A percentile compares a stretch with the other conserved stretches of the same genome.
phyloP scores from a whole-genome alignment of 768 basidiomycete species.

The Agrocybe pediades region DNA sequence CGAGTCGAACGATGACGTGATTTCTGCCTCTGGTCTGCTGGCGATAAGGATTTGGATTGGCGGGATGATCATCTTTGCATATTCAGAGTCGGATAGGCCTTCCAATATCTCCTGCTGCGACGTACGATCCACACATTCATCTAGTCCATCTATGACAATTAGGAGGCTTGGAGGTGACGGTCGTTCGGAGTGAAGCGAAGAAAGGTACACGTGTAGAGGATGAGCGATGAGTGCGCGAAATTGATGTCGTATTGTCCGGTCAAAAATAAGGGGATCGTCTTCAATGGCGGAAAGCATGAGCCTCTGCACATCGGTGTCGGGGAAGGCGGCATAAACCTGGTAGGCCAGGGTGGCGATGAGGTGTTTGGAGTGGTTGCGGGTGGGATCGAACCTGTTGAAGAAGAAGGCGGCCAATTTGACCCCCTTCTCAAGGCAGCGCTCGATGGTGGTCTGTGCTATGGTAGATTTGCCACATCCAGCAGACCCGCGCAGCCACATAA shows the following conservation, averaged over 20 bases:
- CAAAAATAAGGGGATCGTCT: constrained; percentile 5
- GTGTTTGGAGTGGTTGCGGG: neutral
- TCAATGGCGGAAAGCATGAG: neutral
- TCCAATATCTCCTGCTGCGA: neutral
- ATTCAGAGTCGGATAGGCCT: neutral
- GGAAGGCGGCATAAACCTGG: constrained; percentile 6
- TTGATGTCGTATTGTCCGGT: neutral
- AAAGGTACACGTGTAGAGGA: neutral
- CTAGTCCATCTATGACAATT: neutral
- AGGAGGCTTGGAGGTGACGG: no score
- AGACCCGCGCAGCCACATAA: constrained; percentile 17
- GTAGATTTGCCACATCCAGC: constrained; percentile 21
- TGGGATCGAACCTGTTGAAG: constrained; percentile 5
- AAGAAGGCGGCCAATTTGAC: constrained; percentile 12
- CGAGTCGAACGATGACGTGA: constrained; percentile 7
- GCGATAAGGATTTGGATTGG: neutral
- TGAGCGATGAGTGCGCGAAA: neutral
- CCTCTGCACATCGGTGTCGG: neutral
- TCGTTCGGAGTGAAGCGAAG: neutral
- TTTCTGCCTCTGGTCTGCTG: constrained; percentile 7
- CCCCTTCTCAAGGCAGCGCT: neutral
- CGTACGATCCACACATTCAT: neutral
- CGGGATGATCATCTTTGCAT: neutral
- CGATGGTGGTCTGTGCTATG: constrained; percentile 14
- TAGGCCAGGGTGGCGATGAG: constrained; percentile 13